Conservation (phyloP, 2,329 filamentous ascomycete genomes). For the Drechslerella stenobrocha region DNA sequence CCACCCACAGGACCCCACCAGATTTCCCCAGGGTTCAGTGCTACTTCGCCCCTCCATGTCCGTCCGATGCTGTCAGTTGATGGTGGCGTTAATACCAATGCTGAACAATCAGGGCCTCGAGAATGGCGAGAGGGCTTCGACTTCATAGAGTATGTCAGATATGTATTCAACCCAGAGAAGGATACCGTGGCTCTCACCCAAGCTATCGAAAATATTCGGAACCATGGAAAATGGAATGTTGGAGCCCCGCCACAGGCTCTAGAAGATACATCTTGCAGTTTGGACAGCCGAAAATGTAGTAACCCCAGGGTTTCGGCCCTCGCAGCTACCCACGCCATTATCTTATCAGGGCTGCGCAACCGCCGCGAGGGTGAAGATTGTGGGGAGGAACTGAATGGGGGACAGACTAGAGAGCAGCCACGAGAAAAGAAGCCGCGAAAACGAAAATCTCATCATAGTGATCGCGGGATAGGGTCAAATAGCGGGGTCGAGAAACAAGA, state of each 20-base stretch:
- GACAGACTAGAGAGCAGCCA: neutral
- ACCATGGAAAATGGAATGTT: neutral
- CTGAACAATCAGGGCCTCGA: neutral
- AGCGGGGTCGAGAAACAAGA: too few species aligned
- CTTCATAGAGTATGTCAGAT: neutral
- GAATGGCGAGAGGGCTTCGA: neutral
- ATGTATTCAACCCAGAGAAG: neutral
- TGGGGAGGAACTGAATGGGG: neutral
- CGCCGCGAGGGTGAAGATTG: neutral
- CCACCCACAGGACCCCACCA: too few species aligned
- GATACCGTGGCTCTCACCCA: neutral
- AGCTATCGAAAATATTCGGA: neutral
- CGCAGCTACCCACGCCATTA: too few species aligned
- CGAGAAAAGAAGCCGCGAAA: neutral
- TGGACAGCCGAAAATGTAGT: too few species aligned
- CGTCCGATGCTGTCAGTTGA: too few species aligned
- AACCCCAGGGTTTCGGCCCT: too few species aligned
- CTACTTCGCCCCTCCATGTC: too few species aligned
- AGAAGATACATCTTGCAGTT: too few species aligned
- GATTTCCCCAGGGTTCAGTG: too few species aligned
- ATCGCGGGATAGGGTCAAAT: too few species aligned
- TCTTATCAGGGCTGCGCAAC: too few species aligned
- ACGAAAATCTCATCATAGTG: neutral
- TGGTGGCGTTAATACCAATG: too few species aligned
- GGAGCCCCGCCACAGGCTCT: neutral